Base-by-base conservation (phyloP, 2,329 filamentous ascomycete genomes). In the Shiraia sp. region DNA sequence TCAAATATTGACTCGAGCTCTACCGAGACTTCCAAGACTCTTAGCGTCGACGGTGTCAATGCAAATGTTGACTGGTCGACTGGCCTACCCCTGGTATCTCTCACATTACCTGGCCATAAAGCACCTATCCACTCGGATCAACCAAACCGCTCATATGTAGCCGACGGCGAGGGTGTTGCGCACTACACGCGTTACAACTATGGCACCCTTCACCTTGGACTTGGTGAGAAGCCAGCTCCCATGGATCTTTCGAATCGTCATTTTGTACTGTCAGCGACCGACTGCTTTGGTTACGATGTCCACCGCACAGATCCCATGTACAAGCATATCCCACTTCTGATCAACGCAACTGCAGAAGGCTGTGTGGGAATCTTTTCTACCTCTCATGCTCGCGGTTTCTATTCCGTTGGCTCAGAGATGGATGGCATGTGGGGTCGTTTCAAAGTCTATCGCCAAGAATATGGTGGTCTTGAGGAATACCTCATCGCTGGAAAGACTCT, bases 351-450 rank as follows among this genome's bases (percentile, higher is more conserved):
- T 0, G 79, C 82, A 0, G 59, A 78, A 2, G 85, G 84, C 0
- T 85, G 81, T 36, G 77, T 88, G 0, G 86, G 77, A 0, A 77
- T 84, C 13, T 87, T 89, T 63, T 88, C 85, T 0, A 85, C 83
- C 0, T 80, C 79, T 2, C 82, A 88, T 57, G 74, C 78, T 0
- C 72, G 85, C 36, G 85, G 83, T 0, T 77, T 76, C 12, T 88
- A 83, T 72, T 80, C 79, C 7, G 74, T 89, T 6, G 86, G 86
- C 2, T 81, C 81, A 1, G 86, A 89, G 64, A 85, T 89, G 67
- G 86, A 90, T 57, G 85, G 86, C 19, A 79, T 88, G 69, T 89
- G 85, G 84, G 86, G 86, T 0, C 79, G 79, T 42, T 88, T 82
- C 77, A 88, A 88, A 63, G 83, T 87, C 14, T 87, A 87, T 55